These are phyloP conservation scores for Starmerella potacharoeniae DNA, from an alignment of 805 yeast species.

Conservation along the genomic window DNA sequence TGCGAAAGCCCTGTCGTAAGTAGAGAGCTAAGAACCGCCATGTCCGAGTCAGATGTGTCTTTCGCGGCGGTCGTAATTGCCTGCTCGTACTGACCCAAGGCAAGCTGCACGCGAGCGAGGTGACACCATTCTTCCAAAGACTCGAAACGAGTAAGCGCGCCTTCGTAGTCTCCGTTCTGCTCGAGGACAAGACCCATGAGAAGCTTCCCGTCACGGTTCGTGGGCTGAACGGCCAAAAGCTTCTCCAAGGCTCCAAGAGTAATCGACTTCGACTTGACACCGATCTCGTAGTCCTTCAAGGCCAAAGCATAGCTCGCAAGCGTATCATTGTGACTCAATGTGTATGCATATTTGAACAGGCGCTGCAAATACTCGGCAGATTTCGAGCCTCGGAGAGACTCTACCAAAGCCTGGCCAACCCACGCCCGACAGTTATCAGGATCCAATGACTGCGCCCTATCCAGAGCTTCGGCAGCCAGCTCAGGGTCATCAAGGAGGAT, in stretches of 20 bases:
- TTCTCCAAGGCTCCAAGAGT: conserved; percentile 36
- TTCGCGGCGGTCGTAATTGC: conserved; percentile 42
- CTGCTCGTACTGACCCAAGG: conserved; percentile 39
- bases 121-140: conserved; percentile 30
- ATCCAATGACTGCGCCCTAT: conserved; percentile 65
- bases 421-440: conserved; percentile 70
- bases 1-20: conserved; percentile 61
- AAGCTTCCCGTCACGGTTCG: conserved; percentile 22
- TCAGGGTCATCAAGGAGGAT: conserved; percentile 54
- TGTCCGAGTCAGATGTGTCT: conserved; percentile 13
- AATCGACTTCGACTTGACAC: conserved; percentile 17
- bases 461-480: conserved; percentile 61
- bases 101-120: conserved; percentile 60
- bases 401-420: conserved; percentile 70
- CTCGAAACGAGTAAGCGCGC: conserved; percentile 33
- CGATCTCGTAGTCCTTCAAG: conserved; percentile 29
- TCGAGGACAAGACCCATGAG: conserved; percentile 38
- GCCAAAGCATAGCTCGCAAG: conserved; percentile 66
- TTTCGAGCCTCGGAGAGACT: conserved; percentile 25
- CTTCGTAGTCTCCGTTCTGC: conserved; percentile 50
- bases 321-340: conserved; percentile 58
- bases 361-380: conserved; percentile 39
- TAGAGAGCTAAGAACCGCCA: conserved; percentile 39
- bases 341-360: conserved; percentile 66
- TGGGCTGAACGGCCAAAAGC: conserved; percentile 40